A percentile compares a stretch with the other conserved stretches of the same genome.
These are phyloP conservation scores for Volvariella volvacea DNA, from an alignment of 1,284 basidiomycete genomes.

Conservation along the genomic window DNA sequence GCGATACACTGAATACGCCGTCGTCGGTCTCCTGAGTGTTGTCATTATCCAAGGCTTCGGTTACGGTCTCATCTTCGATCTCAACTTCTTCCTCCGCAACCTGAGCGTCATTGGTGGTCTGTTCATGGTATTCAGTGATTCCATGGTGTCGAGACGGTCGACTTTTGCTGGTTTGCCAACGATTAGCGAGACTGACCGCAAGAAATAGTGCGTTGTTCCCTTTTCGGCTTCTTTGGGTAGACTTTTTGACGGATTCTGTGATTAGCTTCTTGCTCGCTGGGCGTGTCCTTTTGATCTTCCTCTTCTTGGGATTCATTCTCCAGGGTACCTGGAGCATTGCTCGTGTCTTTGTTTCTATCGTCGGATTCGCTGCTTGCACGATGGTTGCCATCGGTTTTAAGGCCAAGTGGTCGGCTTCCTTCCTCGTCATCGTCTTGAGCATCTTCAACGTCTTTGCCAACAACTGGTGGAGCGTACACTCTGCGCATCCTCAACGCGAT, in stretches of 20 bases:
- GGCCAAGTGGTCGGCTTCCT: conserved; percentile 97
- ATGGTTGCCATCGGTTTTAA: conserved; percentile 99
- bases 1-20: conserved; percentile 83
- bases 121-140: conserved; percentile 98
- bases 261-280: conserved; percentile 92
- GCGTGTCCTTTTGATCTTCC: conserved; percentile 96
- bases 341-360: conserved; percentile 80
- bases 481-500: conserved; percentile 90
- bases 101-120: conserved; percentile 88
- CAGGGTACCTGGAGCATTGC: conserved; percentile 88
- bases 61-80: conserved; percentile 93
- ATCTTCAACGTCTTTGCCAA: conserved; percentile 98
- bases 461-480: conserved; percentile 98
- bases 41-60: conserved; percentile 94
- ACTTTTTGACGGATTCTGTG: neutral
- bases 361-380: conserved; percentile 87
- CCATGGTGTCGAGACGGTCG: conserved; percentile 81
- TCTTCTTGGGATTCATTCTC: conserved; percentile 97
- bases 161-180: conserved; percentile 90
- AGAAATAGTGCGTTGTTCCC: conserved; percentile 80
- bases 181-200: conserved; percentile 91
- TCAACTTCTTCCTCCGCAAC: conserved; percentile 99
- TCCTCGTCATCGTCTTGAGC: conserved; percentile 89
- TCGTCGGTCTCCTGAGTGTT: conserved; percentile 84
- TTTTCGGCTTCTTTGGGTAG: conserved; percentile 1